Conservation (phyloP, 139 green algal genomes). For the Trebouxia sp. region DNA sequence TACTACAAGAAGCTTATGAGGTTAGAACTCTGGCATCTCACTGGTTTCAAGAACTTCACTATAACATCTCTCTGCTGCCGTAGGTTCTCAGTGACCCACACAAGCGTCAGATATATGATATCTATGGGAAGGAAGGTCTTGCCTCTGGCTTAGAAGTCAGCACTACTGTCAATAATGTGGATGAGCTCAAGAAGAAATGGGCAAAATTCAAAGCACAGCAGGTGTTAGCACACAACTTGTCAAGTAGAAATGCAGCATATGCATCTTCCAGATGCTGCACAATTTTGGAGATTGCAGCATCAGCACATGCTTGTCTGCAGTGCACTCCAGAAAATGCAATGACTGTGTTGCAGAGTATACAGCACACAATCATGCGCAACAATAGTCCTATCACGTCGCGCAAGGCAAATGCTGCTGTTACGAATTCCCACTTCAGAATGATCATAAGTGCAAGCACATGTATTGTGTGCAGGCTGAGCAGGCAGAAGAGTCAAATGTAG, state of each 20-base stretch:
- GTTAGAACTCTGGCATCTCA: conserved; percentile 10
- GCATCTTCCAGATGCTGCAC: too few relatives aligned
- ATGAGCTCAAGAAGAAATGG: conserved; percentile 55
- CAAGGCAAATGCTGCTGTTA: too few relatives aligned
- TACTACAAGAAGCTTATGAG: conserved; percentile 60
- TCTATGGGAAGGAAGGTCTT: conserved; percentile 60
- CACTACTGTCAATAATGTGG: conserved; percentile 30
- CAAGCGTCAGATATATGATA: conserved; percentile 56
- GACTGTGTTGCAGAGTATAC: too few relatives aligned
- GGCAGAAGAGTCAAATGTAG: conserved; percentile 17
- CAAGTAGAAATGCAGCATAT: background rate
- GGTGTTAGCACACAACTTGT: conserved; percentile 6
- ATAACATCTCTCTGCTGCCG: too few relatives aligned
- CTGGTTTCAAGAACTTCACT: background rate
- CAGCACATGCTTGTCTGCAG: too few relatives aligned
- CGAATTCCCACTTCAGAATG: too few relatives aligned
- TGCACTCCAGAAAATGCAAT: too few relatives aligned
- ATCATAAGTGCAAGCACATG: too few relatives aligned
- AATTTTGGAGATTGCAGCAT: too few relatives aligned
- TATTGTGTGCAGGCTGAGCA: conserved; percentile 23
- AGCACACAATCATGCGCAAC: too few relatives aligned
- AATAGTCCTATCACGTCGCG: too few relatives aligned
- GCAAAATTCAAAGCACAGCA: conserved; percentile 42
- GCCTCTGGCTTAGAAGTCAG: conserved; percentile 48
- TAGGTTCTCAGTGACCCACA: conserved; percentile 52